A percentile compares a stretch with the other conserved stretches of the same genome.
phyloP scores from a whole-genome alignment of 768 basidiomycete genomes.

The Candolleomyces efflorescens region DNA sequence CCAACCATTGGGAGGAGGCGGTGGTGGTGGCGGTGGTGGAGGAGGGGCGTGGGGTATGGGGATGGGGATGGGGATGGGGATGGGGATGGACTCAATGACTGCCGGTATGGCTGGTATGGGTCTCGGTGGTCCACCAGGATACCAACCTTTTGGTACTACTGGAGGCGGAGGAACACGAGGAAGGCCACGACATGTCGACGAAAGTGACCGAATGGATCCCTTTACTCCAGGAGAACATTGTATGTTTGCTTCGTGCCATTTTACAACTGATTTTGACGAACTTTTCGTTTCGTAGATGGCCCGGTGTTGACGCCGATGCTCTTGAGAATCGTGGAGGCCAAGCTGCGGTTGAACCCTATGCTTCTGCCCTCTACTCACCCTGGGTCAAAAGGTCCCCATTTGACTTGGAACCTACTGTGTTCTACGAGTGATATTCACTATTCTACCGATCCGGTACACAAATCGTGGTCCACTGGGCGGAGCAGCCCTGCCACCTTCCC shows the following conservation, averaged over 20 bases:
- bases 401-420: conserved; percentile 77
- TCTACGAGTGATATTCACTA: conserved; percentile 55
- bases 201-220: conserved; percentile 3
- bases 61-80: too few species aligned
- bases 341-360: conserved; percentile 56
- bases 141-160: not conserved
- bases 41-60: not conserved
- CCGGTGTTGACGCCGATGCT: conserved; percentile 67
- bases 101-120: not conserved
- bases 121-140: not conserved
- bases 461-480: conserved; percentile 67
- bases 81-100: not conserved
- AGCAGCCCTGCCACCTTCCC: conserved; percentile 71
- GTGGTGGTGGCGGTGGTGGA: too few species aligned
- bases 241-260: not conserved
- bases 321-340: conserved; percentile 42
- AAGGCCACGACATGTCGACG: not conserved
- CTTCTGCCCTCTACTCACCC: conserved; percentile 36
- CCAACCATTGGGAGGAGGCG: not conserved
- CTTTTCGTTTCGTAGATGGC: conserved; percentile 18
- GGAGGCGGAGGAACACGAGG: not conserved
- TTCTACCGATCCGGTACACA: conserved; percentile 52
- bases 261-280: not conserved
- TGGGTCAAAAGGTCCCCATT: conserved; percentile 40
- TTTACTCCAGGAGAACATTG: conserved; percentile 2